Evolutionary conservation across 75 land plant species (phyloP), one percentile per base, ranked within the genome.

Genomic region (Gnetum montanum): DNA sequence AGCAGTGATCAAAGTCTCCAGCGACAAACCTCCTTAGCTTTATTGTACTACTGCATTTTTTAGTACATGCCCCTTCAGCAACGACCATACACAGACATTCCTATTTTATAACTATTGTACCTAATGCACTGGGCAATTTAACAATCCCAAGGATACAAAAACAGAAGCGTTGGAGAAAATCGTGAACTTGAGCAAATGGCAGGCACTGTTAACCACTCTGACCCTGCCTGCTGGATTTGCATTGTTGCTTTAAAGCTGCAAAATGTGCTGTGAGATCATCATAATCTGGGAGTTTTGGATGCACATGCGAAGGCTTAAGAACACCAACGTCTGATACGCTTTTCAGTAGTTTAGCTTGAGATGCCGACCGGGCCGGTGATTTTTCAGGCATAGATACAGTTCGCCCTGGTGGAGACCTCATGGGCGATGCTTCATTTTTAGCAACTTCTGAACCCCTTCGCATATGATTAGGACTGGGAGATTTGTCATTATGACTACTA

Each of bases 271-370:
- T 59, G 58, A 85, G 61, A 8, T 75, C 86, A 57, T 85, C 90
- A 62, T 57, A 78, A 37, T 78, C 76, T 0, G 86, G 77, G n/a
- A 83, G 71, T 54, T 70, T 82, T 10, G 90, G 79, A 43, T 78
- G 78, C 27, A 85, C 84, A 48, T 81, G 80, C 18, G 46, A 31
- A 3, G 24, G 31, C 10, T 20, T 50, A 5, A 43, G 24, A 27
- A 44, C 37, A 36, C 60, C 58, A 25, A 47, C 34, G 29, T 55
- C 69, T 1, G 69, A 53, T 34, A n/a, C 10, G 22, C 55, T 53
- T 36, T 53, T 53, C 4, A 33, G 1, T 31, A 53, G 55, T 34
- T 53, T 53, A 31, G 55, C 49, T 27, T 76, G 62, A 8, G 75
- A 71, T 37, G 53, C n/a, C 1, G 74, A 60, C 6, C 70, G 74